Base-by-base conservation (phyloP, 805 yeast species). In the Komagataella pseudopastoris region DNA sequence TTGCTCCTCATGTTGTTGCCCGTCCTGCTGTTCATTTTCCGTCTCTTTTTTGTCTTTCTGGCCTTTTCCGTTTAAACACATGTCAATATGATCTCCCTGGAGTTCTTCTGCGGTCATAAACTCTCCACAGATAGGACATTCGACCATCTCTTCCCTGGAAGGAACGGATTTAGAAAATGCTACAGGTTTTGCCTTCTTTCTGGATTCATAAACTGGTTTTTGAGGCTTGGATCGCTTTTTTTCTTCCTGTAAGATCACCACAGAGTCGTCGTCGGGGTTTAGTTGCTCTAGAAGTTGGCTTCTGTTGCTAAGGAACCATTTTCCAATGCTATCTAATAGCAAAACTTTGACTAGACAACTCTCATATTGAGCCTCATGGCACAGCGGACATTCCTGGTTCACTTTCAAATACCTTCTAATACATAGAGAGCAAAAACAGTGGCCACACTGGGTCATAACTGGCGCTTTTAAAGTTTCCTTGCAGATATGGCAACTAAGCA, bases 391-490 rank as follows among this genome's bases (percentile, higher is more conserved):
- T 53, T 74, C 69, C 17, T 76, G 74, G 30, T 76, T 77, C 44
- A 65, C 65, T n/a, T 79, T 68, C 45, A 90, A 66, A 55, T 83
- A 79, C 55, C 84, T 77, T 53, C 96, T 71, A 24, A 90, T 85
- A 63, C 98, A 90, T 12, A 81, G 72, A 0, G 96, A 87, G 65
- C 98, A 90, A 63, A 88, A 90, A 0, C 90, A 82, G 63, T 90
- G 97, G 44, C 86, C 83, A 69, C 98, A 90, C 2, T 83, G 76
- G 0, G 96, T 86, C 46, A 85, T 67, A 44, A 88, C 87, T 1
- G 98, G 96, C 0, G 90, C 85, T 36, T 68, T 74, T 51, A 86
- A 71, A 56, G 84, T 78, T 54, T 88, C 96, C 59, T 89, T 87
- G 65, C 98, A 90, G 7, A 90, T 85, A 58, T 85, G 89, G 62